Evolutionary conservation across 768 basidiomycete genomes (phyloP).

Genomic region (Lentinula sp.): DNA sequence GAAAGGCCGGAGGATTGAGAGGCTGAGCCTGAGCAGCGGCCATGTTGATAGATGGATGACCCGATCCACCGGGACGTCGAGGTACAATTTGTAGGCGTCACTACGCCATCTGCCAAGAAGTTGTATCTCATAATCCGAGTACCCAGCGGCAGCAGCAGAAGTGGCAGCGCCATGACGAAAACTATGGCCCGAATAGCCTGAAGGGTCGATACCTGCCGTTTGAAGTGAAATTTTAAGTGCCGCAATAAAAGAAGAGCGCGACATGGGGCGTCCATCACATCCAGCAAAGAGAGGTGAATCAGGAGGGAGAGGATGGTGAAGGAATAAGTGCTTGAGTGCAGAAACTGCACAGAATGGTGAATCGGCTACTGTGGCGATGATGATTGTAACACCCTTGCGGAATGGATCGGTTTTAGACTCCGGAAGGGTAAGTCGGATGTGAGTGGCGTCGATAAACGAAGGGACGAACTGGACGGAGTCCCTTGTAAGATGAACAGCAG

Average conservation of each 20-base stretch:
- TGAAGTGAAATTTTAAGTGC: neutral
- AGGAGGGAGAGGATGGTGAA: neutral
- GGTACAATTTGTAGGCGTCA: too few species aligned
- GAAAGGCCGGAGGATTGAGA: too few species aligned
- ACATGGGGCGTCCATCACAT: neutral
- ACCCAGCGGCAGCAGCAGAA: too few species aligned
- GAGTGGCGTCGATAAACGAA: slow-evolving; percentile 9
- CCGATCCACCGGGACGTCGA: too few species aligned
- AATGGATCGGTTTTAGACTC: slow-evolving; percentile 32
- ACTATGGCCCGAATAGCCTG: too few species aligned
- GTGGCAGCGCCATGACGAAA: too few species aligned
- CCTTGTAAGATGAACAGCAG: slow-evolving; percentile 10
- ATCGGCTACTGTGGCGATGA: slow-evolving; percentile 13
- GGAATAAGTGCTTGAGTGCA: neutral
- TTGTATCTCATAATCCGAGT: too few species aligned
- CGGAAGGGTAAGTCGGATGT: slow-evolving; percentile 21
- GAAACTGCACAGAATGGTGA: neutral
- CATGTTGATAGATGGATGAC: too few species aligned
- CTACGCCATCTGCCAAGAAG: too few species aligned
- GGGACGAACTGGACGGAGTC: neutral
- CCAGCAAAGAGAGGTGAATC: neutral
- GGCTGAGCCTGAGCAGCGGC: too few species aligned
- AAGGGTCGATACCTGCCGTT: too few species aligned
- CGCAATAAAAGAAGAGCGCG: neutral
- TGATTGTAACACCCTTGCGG: slow-evolving; percentile 18